These are phyloP conservation scores for Schoenoplectus tabernaemontani DNA, from an alignment of 202 grass and related monocot genomes.

Conservation along the genomic window DNA sequence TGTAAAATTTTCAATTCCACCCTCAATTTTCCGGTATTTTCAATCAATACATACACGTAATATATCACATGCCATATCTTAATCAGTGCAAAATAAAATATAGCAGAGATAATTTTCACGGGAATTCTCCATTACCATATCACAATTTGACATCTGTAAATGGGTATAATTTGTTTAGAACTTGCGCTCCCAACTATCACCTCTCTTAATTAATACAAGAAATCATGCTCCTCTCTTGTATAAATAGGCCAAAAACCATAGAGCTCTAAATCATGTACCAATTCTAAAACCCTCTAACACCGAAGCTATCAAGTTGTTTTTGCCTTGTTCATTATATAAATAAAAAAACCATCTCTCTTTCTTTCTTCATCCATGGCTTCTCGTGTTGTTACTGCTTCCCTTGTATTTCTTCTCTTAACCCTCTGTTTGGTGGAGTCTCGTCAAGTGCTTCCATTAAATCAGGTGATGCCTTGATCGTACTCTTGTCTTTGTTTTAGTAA, in stretches of 20 bases:
- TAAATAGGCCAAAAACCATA: constrained; percentile 9
- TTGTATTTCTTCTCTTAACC: constrained; percentile 13
- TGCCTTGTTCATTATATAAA: background rate
- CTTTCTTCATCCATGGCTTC: constrained; percentile 19
- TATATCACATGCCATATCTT: background rate
- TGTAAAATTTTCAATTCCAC: background rate
- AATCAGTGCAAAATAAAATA: background rate
- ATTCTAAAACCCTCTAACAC: background rate
- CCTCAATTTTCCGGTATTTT: background rate
- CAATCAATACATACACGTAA: background rate
- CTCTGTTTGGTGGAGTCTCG: constrained; percentile 19
- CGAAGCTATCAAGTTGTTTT: background rate
- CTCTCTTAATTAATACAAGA: background rate
- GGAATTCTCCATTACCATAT: too few relatives aligned
- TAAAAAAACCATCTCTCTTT: background rate
- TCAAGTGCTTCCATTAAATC: background rate
- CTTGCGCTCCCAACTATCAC: background rate
- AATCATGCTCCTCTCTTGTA: background rate
- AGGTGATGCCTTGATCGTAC: background rate
- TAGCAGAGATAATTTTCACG: too few relatives aligned
- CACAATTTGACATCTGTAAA: background rate
- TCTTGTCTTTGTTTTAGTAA: background rate
- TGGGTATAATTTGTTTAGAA: background rate
- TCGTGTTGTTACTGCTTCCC: background rate
- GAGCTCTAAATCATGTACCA: background rate